A percentile compares a stretch with the other conserved stretches of the same genome.
These are phyloP conservation scores for Russula compacta DNA, from an alignment of 768 basidiomycete species.

Conservation along the genomic window DNA sequence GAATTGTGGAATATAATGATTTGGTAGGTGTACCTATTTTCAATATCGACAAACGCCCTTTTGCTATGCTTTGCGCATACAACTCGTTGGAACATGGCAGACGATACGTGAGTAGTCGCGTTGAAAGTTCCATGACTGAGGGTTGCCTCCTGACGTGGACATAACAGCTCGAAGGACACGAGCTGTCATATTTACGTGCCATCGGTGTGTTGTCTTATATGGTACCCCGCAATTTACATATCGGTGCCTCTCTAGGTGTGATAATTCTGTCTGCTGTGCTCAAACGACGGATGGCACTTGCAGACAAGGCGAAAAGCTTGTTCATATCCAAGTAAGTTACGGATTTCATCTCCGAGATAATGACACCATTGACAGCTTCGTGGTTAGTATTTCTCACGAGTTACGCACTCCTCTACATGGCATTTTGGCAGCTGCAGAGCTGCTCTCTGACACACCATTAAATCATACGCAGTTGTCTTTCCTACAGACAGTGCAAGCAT, in stretches of 20 bases:
- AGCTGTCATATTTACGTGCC: slow-evolving; percentile 84
- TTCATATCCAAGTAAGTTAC: slow-evolving; percentile 79
- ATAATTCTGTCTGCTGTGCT: slow-evolving; percentile 90
- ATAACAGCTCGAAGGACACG: slow-evolving; percentile 71
- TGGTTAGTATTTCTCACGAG: slow-evolving; percentile 75
- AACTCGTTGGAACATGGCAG: slow-evolving; percentile 74
- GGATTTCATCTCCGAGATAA: background rate
- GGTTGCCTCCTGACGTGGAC: background rate
- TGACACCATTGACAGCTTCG: background rate
- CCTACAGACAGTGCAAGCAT: slow-evolving; percentile 88
- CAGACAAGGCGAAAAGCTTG: slow-evolving; percentile 87
- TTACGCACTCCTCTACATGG: slow-evolving; percentile 88
- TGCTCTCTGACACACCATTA: slow-evolving; percentile 78
- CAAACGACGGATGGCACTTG: slow-evolving; percentile 86
- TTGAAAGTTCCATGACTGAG: background rate
- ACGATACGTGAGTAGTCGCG: slow-evolving; percentile 54
- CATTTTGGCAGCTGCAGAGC: slow-evolving; percentile 87
- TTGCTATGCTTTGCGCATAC: slow-evolving; percentile 85
- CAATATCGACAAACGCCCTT: slow-evolving; percentile 87
- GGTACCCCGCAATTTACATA: background rate
- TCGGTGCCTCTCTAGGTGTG: slow-evolving; percentile 41
- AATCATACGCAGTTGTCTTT: slow-evolving; percentile 78
- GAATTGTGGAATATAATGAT: slow-evolving; percentile 1
- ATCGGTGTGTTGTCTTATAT: slow-evolving; percentile 44
- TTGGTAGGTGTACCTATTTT: slow-evolving; percentile 77